A percentile compares a stretch with the other conserved stretches of the same genome.
phyloP scores from a whole-genome alignment of 176 grass and related monocot species.

The Rhynchospora tenuis region DNA sequence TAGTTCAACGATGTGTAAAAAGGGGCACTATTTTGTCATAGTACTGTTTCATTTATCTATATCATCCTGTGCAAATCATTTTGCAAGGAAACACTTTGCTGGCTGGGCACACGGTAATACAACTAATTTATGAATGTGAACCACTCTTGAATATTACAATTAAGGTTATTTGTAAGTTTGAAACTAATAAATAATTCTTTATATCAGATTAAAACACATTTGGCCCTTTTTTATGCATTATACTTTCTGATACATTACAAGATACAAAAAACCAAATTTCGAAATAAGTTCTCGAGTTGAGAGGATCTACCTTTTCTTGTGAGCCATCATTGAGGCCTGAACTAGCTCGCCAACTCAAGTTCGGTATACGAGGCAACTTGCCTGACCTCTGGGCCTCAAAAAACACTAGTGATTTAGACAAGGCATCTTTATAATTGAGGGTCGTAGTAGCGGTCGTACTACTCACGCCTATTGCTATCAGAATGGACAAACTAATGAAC shows the following conservation, averaged over 20 bases:
- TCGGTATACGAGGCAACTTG: neutral
- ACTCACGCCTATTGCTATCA: neutral
- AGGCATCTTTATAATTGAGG: neutral
- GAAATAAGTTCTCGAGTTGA: neutral
- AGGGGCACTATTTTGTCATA: neutral
- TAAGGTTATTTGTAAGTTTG: too few species aligned
- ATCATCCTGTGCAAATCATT: neutral
- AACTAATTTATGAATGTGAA: neutral
- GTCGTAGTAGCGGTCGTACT: neutral
- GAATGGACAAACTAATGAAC: neutral
- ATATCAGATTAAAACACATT: neutral
- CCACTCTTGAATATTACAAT: neutral
- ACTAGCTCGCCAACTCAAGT: slow-evolving; percentile 7
- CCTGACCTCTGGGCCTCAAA: slow-evolving; percentile 21
- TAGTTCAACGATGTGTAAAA: neutral
- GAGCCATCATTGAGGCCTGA: slow-evolving; percentile 21
- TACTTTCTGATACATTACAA: neutral
- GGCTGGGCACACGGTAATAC: neutral
- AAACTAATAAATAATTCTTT: too few species aligned
- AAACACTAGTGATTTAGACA: slow-evolving; percentile 17
- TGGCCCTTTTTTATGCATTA: neutral
- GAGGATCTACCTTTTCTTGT: neutral
- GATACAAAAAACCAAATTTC: neutral
- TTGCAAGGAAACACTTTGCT: neutral
- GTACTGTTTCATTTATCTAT: neutral